These are phyloP conservation scores for Rhodotorula glutinis DNA, from an alignment of 1,284 basidiomycete genomes.

Conservation along the genomic window DNA sequence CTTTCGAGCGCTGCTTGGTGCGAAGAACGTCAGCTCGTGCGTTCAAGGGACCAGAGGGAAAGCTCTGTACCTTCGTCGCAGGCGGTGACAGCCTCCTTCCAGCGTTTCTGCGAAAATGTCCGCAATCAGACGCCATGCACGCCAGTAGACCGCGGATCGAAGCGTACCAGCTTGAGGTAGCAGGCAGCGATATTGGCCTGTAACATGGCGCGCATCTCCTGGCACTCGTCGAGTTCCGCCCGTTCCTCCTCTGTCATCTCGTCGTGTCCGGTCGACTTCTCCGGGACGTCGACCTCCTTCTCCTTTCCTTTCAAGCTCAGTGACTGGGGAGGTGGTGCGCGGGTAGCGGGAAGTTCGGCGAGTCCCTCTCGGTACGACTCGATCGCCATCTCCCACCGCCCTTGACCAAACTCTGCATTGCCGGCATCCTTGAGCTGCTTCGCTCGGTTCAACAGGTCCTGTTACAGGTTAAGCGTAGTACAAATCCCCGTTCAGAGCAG, in stretches of 20 bases:
- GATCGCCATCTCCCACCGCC: slow-evolving; percentile 29
- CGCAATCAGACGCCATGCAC: too few relatives aligned
- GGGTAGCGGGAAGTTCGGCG: slow-evolving; percentile 27
- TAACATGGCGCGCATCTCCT: slow-evolving; percentile 26
- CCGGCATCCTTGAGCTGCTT: slow-evolving; percentile 24
- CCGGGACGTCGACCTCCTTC: slow-evolving; percentile 9
- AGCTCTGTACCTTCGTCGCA: slow-evolving; percentile 63
- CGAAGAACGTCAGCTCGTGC: background rate
- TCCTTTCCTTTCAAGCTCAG: slow-evolving; percentile 23
- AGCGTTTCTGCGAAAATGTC: slow-evolving; percentile 60
- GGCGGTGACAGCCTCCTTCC: slow-evolving; percentile 69
- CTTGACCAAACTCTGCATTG: slow-evolving; percentile 31
- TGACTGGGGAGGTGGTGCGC: background rate
- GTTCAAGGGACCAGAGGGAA: too few relatives aligned
- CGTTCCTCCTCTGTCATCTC: slow-evolving; percentile 4
- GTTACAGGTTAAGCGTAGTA: background rate
- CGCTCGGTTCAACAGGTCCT: slow-evolving; percentile 30
- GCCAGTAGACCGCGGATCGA: too few relatives aligned
- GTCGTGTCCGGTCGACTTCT: background rate
- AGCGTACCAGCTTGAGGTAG: slow-evolving; percentile 34
- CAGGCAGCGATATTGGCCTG: slow-evolving; percentile 38
- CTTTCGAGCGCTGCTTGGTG: slow-evolving; percentile 68
- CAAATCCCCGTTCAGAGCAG: too few relatives aligned
- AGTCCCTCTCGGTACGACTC: slow-evolving; percentile 33
- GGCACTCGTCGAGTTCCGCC: slow-evolving; percentile 24